A percentile compares a stretch with the other conserved stretches of the same genome.
These are phyloP conservation scores for Sextonia rubra DNA, from an alignment of 164 flowering plant genomes.

Conservation along the genomic window DNA sequence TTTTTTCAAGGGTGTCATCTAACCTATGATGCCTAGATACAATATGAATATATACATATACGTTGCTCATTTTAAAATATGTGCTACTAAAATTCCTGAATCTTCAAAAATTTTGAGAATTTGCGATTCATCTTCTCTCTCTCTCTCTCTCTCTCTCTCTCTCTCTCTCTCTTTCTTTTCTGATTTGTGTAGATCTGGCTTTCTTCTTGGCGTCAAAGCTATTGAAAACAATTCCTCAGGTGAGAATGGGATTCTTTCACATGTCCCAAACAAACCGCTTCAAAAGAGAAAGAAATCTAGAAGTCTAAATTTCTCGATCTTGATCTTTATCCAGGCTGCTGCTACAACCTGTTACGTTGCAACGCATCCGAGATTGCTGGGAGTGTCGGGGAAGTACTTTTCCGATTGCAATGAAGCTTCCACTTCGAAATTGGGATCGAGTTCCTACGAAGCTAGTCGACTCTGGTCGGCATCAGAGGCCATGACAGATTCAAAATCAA, in stretches of 20 bases:
- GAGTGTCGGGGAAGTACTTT: constrained; percentile 78
- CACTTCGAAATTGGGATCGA: constrained; percentile 49
- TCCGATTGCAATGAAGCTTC: constrained; percentile 82
- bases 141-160: not conserved
- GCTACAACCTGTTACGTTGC: constrained; percentile 96
- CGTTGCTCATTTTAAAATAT: too few relatives aligned
- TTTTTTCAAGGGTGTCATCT: not conserved
- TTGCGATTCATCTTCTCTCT: not conserved
- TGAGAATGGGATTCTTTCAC: constrained; percentile 11
- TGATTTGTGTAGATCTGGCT: constrained; percentile 25
- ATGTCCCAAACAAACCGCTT: not conserved
- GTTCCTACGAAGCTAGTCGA: constrained; percentile 47
- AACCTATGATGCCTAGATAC: too few relatives aligned
- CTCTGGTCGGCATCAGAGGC: constrained; percentile 72
- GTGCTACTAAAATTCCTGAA: too few relatives aligned
- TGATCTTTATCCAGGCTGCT: constrained; percentile 55
- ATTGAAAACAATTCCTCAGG: constrained; percentile 90
- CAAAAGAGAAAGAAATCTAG: not conserved
- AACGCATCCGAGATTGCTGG: constrained; percentile 50
- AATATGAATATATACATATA: too few relatives aligned
- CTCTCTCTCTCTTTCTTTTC: not conserved
- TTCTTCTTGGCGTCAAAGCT: constrained; percentile 85
- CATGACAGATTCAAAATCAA: constrained; percentile 33
- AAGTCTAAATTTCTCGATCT: not conserved
- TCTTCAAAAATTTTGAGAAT: too few relatives aligned